Conservation (phyloP, 805 yeast species). For the Jamesozyma jinghongensis region DNA sequence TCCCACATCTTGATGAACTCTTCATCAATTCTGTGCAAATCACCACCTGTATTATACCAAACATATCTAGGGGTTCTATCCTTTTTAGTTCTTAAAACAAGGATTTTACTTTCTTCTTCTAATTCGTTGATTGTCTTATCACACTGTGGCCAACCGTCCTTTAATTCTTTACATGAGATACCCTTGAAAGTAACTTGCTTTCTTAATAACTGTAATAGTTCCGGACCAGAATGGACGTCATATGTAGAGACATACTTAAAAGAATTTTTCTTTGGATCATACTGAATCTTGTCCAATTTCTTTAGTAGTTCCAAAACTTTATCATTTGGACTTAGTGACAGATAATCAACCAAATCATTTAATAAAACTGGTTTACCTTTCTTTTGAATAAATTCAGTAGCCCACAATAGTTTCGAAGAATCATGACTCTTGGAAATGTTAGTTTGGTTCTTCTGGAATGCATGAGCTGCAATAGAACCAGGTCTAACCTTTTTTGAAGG, state of each 20-base stretch:
- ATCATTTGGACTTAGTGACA: slow-evolving; percentile 47
- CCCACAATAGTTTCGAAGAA: slow-evolving; percentile 80
- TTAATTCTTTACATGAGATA: slow-evolving; percentile 64
- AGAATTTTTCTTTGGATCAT: slow-evolving; percentile 51
- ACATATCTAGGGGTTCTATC: slow-evolving; percentile 88
- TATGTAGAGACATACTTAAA: slow-evolving; percentile 84
- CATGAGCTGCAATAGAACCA: slow-evolving; percentile 27
- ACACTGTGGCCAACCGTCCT: slow-evolving; percentile 88
- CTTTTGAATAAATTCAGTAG: slow-evolving; percentile 79
- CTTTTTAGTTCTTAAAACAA: slow-evolving; percentile 84
- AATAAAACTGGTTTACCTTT: slow-evolving; percentile 61
- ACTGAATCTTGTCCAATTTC: slow-evolving; percentile 68
- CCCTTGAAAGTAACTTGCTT: slow-evolving; percentile 85
- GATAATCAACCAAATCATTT: slow-evolving; percentile 54
- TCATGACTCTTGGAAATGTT: slow-evolving; percentile 40
- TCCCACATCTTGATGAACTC: slow-evolving; percentile 83
- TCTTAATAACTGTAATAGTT: slow-evolving; percentile 61
- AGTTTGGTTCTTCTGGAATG: slow-evolving; percentile 23
- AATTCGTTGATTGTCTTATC: slow-evolving; percentile 65
- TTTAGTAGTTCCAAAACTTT: slow-evolving; percentile 63
- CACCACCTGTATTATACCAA: slow-evolving; percentile 83
- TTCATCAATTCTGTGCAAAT: slow-evolving; percentile 53
- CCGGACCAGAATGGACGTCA: slow-evolving; percentile 75
- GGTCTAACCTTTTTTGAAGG: slow-evolving; percentile 27
- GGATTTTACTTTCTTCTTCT: slow-evolving; percentile 65